phyloP scores from a whole-genome alignment of 2,329 filamentous ascomycete species.

The Tricladium varicosporioides region DNA sequence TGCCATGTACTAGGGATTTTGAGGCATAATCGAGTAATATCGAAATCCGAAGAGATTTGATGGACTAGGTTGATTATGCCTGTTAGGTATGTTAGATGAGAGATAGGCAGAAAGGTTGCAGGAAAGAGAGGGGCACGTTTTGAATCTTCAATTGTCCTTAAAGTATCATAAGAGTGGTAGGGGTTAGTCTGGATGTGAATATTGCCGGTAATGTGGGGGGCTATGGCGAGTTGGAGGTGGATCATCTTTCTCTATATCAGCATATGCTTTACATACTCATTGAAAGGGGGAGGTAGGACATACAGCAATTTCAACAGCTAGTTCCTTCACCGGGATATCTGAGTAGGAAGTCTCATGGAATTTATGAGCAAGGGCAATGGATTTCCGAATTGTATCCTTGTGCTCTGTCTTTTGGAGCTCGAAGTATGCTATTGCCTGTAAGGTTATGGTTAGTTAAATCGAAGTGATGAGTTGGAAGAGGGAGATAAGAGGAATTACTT shows the following conservation, averaged over 20 bases:
- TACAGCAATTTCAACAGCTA: conserved; percentile 57
- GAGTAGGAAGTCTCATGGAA: conserved; percentile 34
- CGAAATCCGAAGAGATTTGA: conserved; percentile 42
- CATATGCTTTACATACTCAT: too few species aligned
- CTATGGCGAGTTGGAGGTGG: conserved; percentile 50
- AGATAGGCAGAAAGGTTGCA: neutral
- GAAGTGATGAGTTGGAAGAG: neutral
- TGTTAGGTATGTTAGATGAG: conserved; percentile 31
- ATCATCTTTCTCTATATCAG: conserved; percentile 45
- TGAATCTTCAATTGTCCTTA: conserved; percentile 50
- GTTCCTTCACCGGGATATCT: conserved; percentile 41
- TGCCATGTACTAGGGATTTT: conserved; percentile 65
- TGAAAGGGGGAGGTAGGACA: conserved; percentile 7
- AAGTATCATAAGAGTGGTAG: conserved; percentile 48
- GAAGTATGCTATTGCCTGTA: conserved; percentile 47
- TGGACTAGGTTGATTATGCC: conserved; percentile 50
- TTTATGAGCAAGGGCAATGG: conserved; percentile 34
- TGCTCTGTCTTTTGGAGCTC: conserved; percentile 45
- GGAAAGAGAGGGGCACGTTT: conserved; percentile 41
- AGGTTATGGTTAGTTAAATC: neutral
- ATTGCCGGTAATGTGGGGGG: conserved; percentile 47
- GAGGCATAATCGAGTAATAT: conserved; percentile 53
- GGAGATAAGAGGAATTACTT: conserved; percentile 35
- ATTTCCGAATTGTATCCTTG: conserved; percentile 37
- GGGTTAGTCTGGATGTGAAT: conserved; percentile 62